Evolutionary conservation across 2,329 filamentous ascomycete species (phyloP).

Genomic region (Gremmenia infestans): DNA sequence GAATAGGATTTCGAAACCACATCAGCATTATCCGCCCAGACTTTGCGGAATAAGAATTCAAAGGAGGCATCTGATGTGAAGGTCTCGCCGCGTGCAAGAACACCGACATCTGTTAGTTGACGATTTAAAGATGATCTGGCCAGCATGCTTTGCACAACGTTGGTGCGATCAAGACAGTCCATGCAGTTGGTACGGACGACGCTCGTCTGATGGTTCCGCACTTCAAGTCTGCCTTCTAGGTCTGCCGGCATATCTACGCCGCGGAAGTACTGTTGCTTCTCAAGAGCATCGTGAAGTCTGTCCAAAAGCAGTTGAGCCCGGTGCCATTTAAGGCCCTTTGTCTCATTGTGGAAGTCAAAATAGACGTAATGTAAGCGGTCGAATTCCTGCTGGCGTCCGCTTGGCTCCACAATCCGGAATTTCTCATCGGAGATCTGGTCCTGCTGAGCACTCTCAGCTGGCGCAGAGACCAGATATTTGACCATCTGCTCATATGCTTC

Average conservation of each 20-base stretch:
- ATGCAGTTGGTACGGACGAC: conserved; percentile 98
- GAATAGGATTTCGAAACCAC: conserved; percentile 90
- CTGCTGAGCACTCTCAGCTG: conserved; percentile 59
- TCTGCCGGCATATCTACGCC: conserved; percentile 79
- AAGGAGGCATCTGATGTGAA: conserved; percentile 75
- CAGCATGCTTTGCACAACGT: conserved; percentile 96
- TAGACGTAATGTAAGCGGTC: conserved; percentile 94
- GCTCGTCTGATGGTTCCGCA: conserved; percentile 75
- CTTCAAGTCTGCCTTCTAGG: conserved; percentile 66
- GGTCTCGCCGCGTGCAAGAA: conserved; percentile 69
- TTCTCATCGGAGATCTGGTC: conserved; percentile 71
- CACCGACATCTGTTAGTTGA: conserved; percentile 78
- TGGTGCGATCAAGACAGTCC: conserved; percentile 97
- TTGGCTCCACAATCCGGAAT: conserved; percentile 70
- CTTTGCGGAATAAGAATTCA: conserved; percentile 88
- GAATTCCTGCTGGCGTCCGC: conserved; percentile 53
- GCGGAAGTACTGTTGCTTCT: conserved; percentile 85
- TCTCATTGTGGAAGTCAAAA: conserved; percentile 98
- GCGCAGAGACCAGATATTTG: conserved; percentile 64
- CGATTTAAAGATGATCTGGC: conserved; percentile 83
- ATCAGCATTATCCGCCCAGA: conserved; percentile 98
- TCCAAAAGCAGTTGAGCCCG: conserved; percentile 84
- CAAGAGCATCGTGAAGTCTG: conserved; percentile 69
- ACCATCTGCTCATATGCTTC: conserved; percentile 91
- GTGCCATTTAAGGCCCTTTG: conserved; percentile 91